Base-by-base conservation (phyloP, 257 asterid genomes). In the Penstemon newberryi region DNA sequence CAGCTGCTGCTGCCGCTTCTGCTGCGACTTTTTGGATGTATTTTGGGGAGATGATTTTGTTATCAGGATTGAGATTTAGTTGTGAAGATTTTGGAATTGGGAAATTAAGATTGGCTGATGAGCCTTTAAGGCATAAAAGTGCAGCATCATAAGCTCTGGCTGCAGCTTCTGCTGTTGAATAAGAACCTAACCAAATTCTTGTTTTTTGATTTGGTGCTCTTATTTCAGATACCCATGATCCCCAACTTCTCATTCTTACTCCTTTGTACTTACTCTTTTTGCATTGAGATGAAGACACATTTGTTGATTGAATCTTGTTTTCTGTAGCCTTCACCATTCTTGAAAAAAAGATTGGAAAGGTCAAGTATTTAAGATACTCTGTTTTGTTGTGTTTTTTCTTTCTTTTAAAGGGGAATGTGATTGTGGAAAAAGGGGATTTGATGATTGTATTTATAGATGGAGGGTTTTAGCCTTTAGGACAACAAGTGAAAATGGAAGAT, bases 131-230 rank as follows among this genome's bases (percentile, higher is more conserved):
- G 66, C 96, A 89, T 33, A 86, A 4, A 7, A 82, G 93, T 0
- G 97, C 99, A 3, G 96, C 99, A 67, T 94, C 99, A 43, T 94
- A 94, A n/a, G 99, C 99, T 77, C 96, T 84, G 0, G 99, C 99
- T 3, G 99, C 99, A 5, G 96, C 96, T 73, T 94, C 99, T 0
- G 99, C 81, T 2, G 97, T 89, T 0, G 99, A 94, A 52, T 93
- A 90, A 0, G 99, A 93, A 4, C 99, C 99, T 18, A 93, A 56
- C 99, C 99, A 93, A 12, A 93, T 93, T 77, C 97, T 79, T 50
- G 97, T 85, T 50, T 93, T 93, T 18, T 88, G 99, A 70, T 93
- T 90, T 0, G 97, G 99, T 7, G 99, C 99, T 66, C 99, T 80
- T 12, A 93, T 86, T 70, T 93, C 99, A 2, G 97, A 88, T 15